Base-by-base conservation (phyloP, 2,329 filamentous ascomycete species). In the Pseudogymnoascus sp. region DNA sequence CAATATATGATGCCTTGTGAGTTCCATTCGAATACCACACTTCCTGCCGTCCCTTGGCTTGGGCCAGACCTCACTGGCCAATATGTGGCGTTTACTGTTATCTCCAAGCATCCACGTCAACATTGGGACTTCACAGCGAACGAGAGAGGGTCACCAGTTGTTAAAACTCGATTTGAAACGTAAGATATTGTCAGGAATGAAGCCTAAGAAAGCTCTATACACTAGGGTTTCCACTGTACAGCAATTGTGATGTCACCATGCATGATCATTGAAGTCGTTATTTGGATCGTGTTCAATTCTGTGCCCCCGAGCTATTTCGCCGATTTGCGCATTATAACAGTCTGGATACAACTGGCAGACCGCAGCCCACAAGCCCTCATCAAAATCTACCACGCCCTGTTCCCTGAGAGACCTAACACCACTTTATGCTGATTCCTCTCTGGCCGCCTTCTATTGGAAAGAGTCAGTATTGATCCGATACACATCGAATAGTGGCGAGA, bases 401-500 rank as follows among this genome's bases (percentile, higher is more conserved):
- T 56, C 28, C 28, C 50, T n/a, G 16, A 56, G 50, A 56, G 28
- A 14, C 16, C 50, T 56, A 31, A 56, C 28, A 56, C 50, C 50
- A 33, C 10, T 56, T 56, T 56, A 56, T 56, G 50, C 28, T 7
- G 50, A 56, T 14, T 56, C 50, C 50, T 56, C 16, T n/a, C 28
- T 56, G 50, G 50, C 50, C n/a, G 50, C 50, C 50, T 56, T 56
- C 50, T 56, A 35, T 35, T 56, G 50, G 28, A 21, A 56, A 56
- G 5, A 56, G 50, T 56, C 50, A 56, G 50, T 56, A 56, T 33
- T 56, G 10, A 33, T 56, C 28, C 12, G 5, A 56, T 21, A 14
- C 5, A 10, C 50, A 35, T 33, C 28, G 50, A 56, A 28, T 33
- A 56, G 50, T 33, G 50, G 50, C 50, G 28, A 33, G 28, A 84